These are phyloP conservation scores for Haplosporangium sp. DNA, from an alignment of 371 early-diverging fungal species.

Conservation along the genomic window DNA sequence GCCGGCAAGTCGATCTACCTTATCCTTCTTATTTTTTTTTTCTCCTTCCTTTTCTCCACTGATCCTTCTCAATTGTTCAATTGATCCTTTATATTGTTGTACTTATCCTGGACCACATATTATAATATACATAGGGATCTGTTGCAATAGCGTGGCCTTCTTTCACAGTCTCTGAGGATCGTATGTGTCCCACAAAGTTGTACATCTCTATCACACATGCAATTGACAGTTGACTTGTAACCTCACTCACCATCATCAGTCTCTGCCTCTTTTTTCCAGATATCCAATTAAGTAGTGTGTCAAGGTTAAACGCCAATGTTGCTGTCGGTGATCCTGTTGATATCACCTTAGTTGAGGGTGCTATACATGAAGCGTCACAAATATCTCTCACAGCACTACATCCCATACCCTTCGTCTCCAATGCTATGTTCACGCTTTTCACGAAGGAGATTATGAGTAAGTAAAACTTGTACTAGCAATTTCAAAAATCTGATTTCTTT, in stretches of 20 bases:
- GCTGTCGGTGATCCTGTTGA: slow-evolving; percentile 57
- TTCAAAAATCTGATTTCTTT: neutral
- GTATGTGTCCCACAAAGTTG: slow-evolving; percentile 25
- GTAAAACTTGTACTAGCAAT: neutral
- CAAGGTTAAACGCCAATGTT: slow-evolving; percentile 54
- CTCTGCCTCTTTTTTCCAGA: slow-evolving; percentile 18
- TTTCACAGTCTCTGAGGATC: slow-evolving; percentile 51
- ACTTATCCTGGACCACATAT: neutral
- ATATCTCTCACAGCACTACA: slow-evolving; percentile 41
- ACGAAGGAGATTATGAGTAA: slow-evolving; percentile 60
- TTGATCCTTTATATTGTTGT: neutral
- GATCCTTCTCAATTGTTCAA: neutral
- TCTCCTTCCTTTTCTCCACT: too few species aligned
- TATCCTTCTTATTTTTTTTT: neutral
- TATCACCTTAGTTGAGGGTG: slow-evolving; percentile 24
- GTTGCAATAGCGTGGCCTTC: slow-evolving; percentile 65
- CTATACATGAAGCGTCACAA: slow-evolving; percentile 46
- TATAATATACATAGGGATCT: slow-evolving; percentile 35
- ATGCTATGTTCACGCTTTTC: slow-evolving; percentile 53
- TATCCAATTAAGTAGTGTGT: slow-evolving; percentile 56
- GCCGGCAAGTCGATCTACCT: slow-evolving; percentile 18
- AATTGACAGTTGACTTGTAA: too few species aligned
- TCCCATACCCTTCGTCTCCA: slow-evolving; percentile 40
- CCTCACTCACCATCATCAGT: neutral
- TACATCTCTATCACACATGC: neutral